Conservation (phyloP, 495 filamentous ascomycete species). For the Neurospora sp. region DNA sequence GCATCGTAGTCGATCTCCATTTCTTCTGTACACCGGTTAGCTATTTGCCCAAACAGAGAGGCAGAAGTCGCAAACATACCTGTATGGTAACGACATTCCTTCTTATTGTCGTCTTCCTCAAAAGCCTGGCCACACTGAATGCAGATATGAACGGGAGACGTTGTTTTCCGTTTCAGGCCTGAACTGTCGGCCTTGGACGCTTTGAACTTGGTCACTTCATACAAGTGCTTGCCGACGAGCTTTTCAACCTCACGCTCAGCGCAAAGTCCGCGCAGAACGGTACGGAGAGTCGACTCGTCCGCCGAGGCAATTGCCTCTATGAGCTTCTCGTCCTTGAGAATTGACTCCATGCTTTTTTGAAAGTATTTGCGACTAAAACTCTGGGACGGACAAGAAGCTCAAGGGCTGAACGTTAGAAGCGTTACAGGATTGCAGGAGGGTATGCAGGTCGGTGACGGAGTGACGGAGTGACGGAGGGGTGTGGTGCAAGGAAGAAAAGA, state of each 20-base stretch:
- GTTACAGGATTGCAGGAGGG: not conserved
- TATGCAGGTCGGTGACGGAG: not conserved
- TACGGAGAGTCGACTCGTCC: not conserved
- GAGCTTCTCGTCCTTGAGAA: not conserved
- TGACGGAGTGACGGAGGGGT: not conserved
- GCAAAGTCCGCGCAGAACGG: not conserved
- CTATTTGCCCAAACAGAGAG: not conserved
- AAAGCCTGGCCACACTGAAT: not conserved
- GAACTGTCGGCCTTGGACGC: not conserved
- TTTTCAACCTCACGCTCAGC: not conserved
- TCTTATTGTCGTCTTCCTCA: not conserved
- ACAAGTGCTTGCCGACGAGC: not conserved
- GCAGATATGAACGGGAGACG: not conserved
- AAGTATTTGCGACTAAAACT: too few species aligned
- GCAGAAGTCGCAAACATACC: not conserved
- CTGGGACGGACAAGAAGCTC: too few species aligned
- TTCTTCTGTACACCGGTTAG: not conserved
- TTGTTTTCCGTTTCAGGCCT: not conserved
- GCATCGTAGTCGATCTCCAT: not conserved
- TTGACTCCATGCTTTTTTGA: not conserved
- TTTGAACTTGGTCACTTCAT: not conserved
- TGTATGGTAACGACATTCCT: not conserved
- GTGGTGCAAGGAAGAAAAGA: not conserved
- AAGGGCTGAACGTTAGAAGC: not conserved
- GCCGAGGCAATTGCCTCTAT: not conserved